Percentiles rank a stretch among this genome's conserved stretches.
Conservation (phyloP, 106 monocot species). For the Apostasia ramifera region DNA sequence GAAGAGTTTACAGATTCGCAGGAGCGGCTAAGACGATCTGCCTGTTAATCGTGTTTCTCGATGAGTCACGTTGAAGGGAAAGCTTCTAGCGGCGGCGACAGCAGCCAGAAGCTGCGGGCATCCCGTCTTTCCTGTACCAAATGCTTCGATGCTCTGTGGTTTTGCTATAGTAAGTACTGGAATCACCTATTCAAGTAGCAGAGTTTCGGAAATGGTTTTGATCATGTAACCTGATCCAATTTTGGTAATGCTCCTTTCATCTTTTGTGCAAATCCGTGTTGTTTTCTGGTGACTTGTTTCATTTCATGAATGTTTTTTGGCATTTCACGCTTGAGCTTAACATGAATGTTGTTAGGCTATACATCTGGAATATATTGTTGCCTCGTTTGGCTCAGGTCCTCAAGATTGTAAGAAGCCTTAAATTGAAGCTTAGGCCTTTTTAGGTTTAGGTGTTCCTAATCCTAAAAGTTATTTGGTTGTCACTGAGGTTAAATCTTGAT, state of each 20-base stretch:
- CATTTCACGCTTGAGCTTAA: background rate
- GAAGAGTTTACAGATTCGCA: background rate
- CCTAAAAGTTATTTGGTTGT: too few relatives aligned
- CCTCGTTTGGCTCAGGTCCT: too few relatives aligned
- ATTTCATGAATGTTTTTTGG: background rate
- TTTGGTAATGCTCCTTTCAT: too few relatives aligned
- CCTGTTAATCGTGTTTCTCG: background rate
- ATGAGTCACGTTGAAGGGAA: background rate
- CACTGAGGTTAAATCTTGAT: too few relatives aligned
- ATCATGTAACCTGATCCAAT: too few relatives aligned
- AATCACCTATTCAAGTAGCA: background rate
- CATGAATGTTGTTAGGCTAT: background rate
- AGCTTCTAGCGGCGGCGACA: background rate
- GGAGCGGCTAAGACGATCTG: background rate
- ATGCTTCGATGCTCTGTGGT: slow-evolving; percentile 27
- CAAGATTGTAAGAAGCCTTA: too few relatives aligned
- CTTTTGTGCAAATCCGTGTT: too few relatives aligned
- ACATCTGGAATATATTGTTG: too few relatives aligned
- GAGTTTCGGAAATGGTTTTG: background rate
- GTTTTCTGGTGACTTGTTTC: background rate
- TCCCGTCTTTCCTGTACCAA: slow-evolving; percentile 17
- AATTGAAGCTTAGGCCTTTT: too few relatives aligned
- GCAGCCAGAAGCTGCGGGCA: background rate
- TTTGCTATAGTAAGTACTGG: slow-evolving; percentile 21
- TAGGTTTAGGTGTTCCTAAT: too few relatives aligned